These are phyloP conservation scores for Trichomonascaceae sp. DNA, from an alignment of 1,139 yeast species.

Conservation along the genomic window DNA sequence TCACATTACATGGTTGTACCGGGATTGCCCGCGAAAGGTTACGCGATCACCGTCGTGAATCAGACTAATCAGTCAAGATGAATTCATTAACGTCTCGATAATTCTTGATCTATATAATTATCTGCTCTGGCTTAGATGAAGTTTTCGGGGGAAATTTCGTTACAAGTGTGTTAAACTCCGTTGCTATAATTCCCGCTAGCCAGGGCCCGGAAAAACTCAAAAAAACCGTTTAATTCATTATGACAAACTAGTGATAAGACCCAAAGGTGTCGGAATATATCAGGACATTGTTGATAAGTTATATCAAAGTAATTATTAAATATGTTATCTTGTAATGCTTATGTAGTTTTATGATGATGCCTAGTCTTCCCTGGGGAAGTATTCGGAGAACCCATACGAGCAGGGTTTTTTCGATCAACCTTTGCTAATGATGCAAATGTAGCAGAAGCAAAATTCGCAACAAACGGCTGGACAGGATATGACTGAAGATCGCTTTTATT, in stretches of 20 bases:
- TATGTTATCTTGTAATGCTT: neutral
- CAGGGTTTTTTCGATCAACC: neutral
- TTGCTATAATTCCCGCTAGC: no score
- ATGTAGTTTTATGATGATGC: neutral
- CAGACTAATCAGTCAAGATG: no score
- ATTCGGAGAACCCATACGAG: neutral
- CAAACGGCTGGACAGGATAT: neutral
- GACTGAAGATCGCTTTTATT: neutral
- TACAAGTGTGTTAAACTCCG: no score
- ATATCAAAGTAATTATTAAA: neutral
- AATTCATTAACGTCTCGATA: no score
- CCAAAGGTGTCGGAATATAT: neutral
- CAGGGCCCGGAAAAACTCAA: no score
- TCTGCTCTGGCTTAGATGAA: no score
- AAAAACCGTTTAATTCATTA: no score
- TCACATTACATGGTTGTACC: no score
- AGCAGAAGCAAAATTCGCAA: constrained; percentile 1
- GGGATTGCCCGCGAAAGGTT: no score
- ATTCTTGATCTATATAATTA: no score
- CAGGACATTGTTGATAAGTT: neutral
- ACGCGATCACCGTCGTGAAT: no score
- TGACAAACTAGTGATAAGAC: neutral
- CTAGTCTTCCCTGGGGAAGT: neutral
- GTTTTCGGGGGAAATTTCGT: no score
- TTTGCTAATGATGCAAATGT: constrained; percentile 2